phyloP scores from a whole-genome alignment of 768 basidiomycete species.

The Termitomyces sp. region DNA sequence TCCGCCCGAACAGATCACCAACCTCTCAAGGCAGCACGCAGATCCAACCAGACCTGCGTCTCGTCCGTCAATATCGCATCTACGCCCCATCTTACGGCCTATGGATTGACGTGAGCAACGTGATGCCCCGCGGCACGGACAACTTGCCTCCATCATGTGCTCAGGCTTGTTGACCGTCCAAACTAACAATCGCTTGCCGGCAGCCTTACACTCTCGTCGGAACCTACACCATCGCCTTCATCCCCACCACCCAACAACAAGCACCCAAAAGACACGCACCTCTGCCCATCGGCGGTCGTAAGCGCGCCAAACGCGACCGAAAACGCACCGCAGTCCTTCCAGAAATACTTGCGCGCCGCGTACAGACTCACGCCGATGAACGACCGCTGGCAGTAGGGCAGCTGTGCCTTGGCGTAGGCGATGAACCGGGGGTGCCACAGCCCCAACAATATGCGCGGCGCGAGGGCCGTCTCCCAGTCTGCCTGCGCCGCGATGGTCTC shows the following conservation, averaged over 20 bases:
- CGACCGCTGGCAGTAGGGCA: conserved; percentile 81
- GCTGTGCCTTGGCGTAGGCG: conserved; percentile 58
- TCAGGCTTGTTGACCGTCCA: conserved; percentile 94
- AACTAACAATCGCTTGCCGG: conserved; percentile 82
- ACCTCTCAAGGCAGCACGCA: conserved; percentile 57
- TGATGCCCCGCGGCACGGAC: neutral
- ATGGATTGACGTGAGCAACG: neutral
- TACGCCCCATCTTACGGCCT: conserved; percentile 79
- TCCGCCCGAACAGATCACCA: conserved; percentile 13
- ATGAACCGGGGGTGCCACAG: conserved; percentile 93
- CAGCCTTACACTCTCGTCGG: conserved; percentile 66
- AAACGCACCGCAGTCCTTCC: conserved; percentile 81
- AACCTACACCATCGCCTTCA: conserved; percentile 44
- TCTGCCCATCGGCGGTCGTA: conserved; percentile 65
- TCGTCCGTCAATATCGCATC: conserved; percentile 76
- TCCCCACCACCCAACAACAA: neutral
- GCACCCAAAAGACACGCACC: conserved; percentile 33
- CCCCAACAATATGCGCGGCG: conserved; percentile 75
- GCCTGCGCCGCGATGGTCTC: conserved; percentile 54
- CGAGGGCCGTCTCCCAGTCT: conserved; percentile 69
- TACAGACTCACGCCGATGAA: conserved; percentile 75
- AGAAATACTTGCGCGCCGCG: conserved; percentile 83
- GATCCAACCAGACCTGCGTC: conserved; percentile 60
- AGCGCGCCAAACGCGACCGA: conserved; percentile 75
- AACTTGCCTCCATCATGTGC: conserved; percentile 82